These are phyloP conservation scores for Aegilops bicornis DNA, from an alignment of 176 grass and related monocot species.

Conservation along the genomic window DNA sequence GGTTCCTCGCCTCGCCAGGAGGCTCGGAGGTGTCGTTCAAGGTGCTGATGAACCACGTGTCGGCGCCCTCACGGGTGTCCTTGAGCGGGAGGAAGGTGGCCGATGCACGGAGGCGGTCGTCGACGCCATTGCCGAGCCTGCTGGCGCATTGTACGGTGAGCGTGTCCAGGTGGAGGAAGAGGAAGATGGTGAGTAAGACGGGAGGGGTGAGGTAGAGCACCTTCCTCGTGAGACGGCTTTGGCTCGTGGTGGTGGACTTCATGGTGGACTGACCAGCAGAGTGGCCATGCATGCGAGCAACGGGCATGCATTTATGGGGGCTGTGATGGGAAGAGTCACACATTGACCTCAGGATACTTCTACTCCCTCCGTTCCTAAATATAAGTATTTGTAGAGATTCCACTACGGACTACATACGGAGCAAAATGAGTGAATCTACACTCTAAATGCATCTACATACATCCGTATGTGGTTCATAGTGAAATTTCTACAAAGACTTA, in stretches of 20 bases:
- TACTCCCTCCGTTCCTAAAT: neutral
- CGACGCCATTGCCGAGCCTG: neutral
- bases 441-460: too few species aligned
- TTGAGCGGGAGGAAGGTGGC: constrained; percentile 61
- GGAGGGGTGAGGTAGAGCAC: constrained; percentile 30
- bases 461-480: too few species aligned
- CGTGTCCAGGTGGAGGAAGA: constrained; percentile 35
- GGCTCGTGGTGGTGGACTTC: neutral
- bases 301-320: neutral
- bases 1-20: constrained; percentile 40
- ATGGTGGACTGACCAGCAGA: neutral
- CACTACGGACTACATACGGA: too few species aligned
- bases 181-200: constrained; percentile 28
- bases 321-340: too few species aligned
- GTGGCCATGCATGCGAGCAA: neutral
- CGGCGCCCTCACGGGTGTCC: constrained; percentile 24
- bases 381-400: too few species aligned
- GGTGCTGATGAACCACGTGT: constrained; percentile 71
- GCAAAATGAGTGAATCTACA: too few species aligned
- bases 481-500: too few species aligned
- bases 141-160: neutral
- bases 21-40: constrained; percentile 54
- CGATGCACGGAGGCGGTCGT: constrained; percentile 35
- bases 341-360: too few species aligned
- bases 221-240: constrained; percentile 25